Evolutionary conservation across 2,329 filamentous ascomycete genomes (phyloP).

Genomic region (Cordyceps javanica): DNA sequence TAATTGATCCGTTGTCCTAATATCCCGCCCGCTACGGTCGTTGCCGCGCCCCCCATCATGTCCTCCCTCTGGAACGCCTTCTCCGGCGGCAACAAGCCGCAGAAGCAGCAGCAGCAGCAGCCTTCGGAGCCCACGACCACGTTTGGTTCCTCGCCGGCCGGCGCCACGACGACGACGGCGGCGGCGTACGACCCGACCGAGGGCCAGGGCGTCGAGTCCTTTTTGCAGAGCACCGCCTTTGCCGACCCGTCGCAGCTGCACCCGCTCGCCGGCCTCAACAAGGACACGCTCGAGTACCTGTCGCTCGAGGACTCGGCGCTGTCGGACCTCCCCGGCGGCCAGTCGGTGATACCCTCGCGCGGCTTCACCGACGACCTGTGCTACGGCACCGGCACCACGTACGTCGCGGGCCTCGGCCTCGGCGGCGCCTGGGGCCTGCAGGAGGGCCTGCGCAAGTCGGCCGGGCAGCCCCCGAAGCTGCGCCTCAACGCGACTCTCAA

Average conservation of each 20-base stretch:
- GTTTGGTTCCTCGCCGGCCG: slow-evolving; percentile 44
- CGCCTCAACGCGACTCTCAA: slow-evolving; percentile 92
- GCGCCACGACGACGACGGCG: no score
- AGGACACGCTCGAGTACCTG: slow-evolving; percentile 91
- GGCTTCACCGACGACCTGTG: slow-evolving; percentile 98
- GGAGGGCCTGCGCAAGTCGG: slow-evolving; percentile 79
- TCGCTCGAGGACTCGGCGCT: slow-evolving; percentile 87
- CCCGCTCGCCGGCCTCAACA: slow-evolving; percentile 86
- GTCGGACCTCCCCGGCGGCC: slow-evolving; percentile 76
- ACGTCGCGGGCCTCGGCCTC: slow-evolving; percentile 76
- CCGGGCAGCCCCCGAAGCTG: slow-evolving; percentile 75
- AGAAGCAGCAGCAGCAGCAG: slow-evolving; percentile 28
- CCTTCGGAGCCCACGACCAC: slow-evolving; percentile 25
- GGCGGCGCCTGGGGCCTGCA: slow-evolving; percentile 90
- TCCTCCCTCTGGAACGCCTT: slow-evolving; percentile 56
- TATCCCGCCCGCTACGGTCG: no score
- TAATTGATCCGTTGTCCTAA: slow-evolving; percentile 6
- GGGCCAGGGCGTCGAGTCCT: slow-evolving; percentile 77
- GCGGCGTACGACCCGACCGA: slow-evolving; percentile 71
- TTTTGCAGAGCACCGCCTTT: slow-evolving; percentile 70
- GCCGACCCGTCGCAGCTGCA: slow-evolving; percentile 86
- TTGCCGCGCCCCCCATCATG: slow-evolving; percentile 36
- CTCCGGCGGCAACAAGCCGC: slow-evolving; percentile 51
- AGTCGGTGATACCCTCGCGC: slow-evolving; percentile 85
- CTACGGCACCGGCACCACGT: slow-evolving; percentile 93